Evolutionary conservation across 192 early-diverging fungal genomes (phyloP), one percentile per base, ranked within the genome.

Genomic region (Coemansia sp.): DNA sequence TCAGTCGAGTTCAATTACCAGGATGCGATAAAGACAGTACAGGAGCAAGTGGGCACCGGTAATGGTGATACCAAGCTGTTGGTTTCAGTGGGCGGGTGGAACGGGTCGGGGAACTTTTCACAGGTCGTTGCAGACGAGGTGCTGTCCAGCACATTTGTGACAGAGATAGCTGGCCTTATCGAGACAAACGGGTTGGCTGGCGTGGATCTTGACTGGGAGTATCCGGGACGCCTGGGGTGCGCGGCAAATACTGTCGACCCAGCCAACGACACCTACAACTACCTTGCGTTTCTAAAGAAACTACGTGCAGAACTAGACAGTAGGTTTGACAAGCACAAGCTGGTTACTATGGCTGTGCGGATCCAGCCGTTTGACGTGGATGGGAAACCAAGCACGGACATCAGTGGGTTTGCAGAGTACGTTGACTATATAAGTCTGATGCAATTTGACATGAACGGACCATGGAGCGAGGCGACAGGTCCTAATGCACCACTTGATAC

Each of bases 81-180:
- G 38, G 60, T 92, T 40, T 87, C 89, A 12, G 83, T 90, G 48
- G 91, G 91, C 61, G 91, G 91, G 9, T 92, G 89, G 89, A 87
- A 83, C 56, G 88, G 89, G 44, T 90, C 88, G 13, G 73, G 84
- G 61, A 75, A 67, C 38, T 88, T 90, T 70, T 87, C 86, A 9
- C 47, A 76, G 4, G 86, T 90, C 64, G 73, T 78, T 10, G 76
- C 82, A 23, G 68, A 70, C 40, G 44, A 69, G 19, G 38, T 61
- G 21, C 69, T 50, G 8, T 85, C 83, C 15, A 42, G 64, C 19
- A 59, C 58, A 6, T 64, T 82, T 43, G 63, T 79, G 12, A 69
- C 67, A 39, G 77, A 53, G 49, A 63, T 86, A n/a, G 73, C 84
- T 32, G 43, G 71, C 4, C 68, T 64, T 15, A 70, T 85, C 0